Base-by-base conservation (phyloP, 2,329 filamentous ascomycete genomes). In the Berkeleyomyces basicola region DNA sequence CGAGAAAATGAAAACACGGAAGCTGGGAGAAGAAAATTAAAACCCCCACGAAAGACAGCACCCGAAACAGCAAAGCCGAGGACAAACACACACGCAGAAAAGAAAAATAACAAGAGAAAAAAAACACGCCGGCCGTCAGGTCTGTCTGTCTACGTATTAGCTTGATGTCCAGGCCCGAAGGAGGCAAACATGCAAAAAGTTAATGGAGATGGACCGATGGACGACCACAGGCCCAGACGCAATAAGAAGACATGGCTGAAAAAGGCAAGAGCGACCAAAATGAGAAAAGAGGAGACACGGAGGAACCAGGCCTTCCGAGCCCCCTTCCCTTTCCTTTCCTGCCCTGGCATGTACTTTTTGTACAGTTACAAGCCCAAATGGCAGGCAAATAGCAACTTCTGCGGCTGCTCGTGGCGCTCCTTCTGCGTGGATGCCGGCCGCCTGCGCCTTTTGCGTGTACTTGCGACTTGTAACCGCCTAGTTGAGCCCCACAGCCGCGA, bases 41-140 rank as follows among this genome's bases (percentile, higher is more conserved):
- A 63, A 46, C 16, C 47, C 9, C 6, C 33, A 33, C 16, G 9
- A 49, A 59, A 46, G 46, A 31, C 59, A 51, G 59, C 58, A 23
- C 9, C 51, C 63, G 62, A 40, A 53, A 37, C 16, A 47, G 47
- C 63, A 63, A 44, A 63, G 59, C 16, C 31, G 51, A 61, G 43
- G 63, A 63, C 62, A 58, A 49, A 65, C 64, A 23, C 23, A 2
- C 23, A 23, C 23, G 23, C 23, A 62, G 57, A 65, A 65, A 64
- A 23, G 58, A 63, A 66, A 65, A 64, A 64, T 58, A 39, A 63
- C 60, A 59, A 66, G 59, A 59, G 36, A 59, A 16, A 36, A 39
- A 10, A 36, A n/a, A 10, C 16, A 44, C n/a, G 5, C 11, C 16
- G 14, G 23, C 23, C 23, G 23, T 23, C 23, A 23, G 23, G 23